These are phyloP conservation scores for Penicillium paradoxum DNA, from an alignment of 495 filamentous ascomycete genomes.

Conservation along the genomic window DNA sequence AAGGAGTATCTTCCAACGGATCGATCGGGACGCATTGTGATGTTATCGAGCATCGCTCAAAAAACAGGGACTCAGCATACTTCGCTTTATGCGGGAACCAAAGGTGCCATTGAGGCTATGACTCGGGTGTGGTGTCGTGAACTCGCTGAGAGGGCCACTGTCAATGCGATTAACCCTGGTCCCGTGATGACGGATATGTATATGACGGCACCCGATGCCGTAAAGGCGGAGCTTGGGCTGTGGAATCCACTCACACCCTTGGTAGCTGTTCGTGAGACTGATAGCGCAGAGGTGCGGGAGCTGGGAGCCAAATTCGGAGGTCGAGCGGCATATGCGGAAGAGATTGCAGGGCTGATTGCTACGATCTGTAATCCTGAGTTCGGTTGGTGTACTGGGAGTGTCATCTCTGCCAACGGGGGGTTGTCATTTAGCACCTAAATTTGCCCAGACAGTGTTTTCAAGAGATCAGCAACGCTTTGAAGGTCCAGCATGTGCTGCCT, in stretches of 20 bases:
- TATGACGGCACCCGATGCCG: slow-evolving; percentile 20
- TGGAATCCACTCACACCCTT: background rate
- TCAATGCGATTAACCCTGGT: slow-evolving; percentile 76
- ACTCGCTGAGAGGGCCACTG: slow-evolving; percentile 61
- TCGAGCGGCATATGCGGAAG: slow-evolving; percentile 40
- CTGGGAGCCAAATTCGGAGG: slow-evolving; percentile 50
- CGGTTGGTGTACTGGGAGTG: slow-evolving; percentile 68
- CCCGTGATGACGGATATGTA: slow-evolving; percentile 69
- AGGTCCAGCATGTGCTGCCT: too few species aligned
- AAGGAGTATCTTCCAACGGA: background rate
- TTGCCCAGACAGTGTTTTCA: background rate
- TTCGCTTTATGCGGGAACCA: background rate
- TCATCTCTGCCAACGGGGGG: slow-evolving; percentile 68
- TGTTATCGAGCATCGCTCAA: background rate
- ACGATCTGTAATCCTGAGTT: slow-evolving; percentile 67
- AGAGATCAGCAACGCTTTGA: too few species aligned
- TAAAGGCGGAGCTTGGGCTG: background rate
- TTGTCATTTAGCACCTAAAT: background rate
- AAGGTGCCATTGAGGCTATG: background rate
- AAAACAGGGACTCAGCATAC: background rate
- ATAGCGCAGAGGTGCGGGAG: slow-evolving; percentile 5
- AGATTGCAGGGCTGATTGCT: slow-evolving; percentile 70
- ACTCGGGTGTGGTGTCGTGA: slow-evolving; percentile 62
- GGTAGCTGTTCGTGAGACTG: background rate
- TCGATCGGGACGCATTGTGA: background rate